Evolutionary conservation across 306 rosid genomes (phyloP).

Genomic region (Rosa chinensis): DNA sequence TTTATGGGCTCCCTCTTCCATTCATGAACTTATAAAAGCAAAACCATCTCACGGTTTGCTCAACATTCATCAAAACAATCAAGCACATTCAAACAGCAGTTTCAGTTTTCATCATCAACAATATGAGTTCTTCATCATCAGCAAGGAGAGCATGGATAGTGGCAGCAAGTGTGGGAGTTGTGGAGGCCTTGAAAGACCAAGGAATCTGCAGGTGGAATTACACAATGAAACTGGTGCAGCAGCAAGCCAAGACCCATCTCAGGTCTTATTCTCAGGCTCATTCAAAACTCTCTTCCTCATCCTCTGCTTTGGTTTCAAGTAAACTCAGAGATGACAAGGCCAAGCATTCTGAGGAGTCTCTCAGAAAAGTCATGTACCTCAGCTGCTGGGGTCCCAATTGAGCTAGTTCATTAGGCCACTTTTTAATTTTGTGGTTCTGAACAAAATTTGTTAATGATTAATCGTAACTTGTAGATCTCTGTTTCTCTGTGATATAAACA

Average conservation of each 20-base stretch:
- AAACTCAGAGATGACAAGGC: conserved; percentile 39
- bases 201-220: conserved; percentile 53
- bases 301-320: conserved; percentile 33
- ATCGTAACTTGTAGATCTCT: background rate
- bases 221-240: conserved; percentile 32
- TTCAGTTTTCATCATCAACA: background rate
- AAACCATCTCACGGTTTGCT: background rate
- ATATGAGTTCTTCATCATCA: conserved; percentile 21
- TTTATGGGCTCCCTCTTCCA: background rate
- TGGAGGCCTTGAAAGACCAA: conserved; percentile 62
- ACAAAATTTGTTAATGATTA: background rate
- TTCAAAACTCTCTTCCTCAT: conserved; percentile 30
- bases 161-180: conserved; percentile 39
- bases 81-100: background rate
- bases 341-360: conserved; percentile 67
- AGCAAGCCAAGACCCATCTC: conserved; percentile 37
- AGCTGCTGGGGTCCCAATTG: conserved; percentile 57
- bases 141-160: conserved; percentile 28
- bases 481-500: background rate
- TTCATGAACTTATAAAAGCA: background rate
- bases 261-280: conserved; percentile 34
- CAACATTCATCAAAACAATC: background rate
- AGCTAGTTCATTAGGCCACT: background rate
- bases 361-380: conserved; percentile 63
- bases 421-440: background rate